Percentiles rank a stretch among this genome's conserved stretches.
These are phyloP conservation scores for Mycena galopus DNA, from an alignment of 768 basidiomycete genomes.

Conservation along the genomic window DNA sequence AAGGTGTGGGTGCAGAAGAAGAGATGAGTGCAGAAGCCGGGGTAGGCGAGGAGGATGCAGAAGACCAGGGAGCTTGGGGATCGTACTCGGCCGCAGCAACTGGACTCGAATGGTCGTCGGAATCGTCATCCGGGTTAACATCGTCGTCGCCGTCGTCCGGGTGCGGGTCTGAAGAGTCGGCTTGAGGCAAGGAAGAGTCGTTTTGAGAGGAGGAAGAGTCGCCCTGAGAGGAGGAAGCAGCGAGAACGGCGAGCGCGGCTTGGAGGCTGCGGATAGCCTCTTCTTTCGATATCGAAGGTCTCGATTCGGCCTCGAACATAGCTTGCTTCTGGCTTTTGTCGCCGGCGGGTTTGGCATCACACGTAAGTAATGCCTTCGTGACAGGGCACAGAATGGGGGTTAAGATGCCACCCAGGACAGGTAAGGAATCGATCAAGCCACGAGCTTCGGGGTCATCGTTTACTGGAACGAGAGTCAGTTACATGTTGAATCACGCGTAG, in stretches of 20 bases:
- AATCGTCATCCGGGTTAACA: background rate
- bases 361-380: background rate
- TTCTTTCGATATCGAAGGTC: background rate
- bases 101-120: background rate
- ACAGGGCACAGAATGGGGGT: background rate
- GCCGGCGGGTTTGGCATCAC: background rate
- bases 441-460: slow-evolving; percentile 13
- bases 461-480: background rate
- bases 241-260: slow-evolving; percentile 6
- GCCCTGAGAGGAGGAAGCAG: background rate
- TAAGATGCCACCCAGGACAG: background rate
- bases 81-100: slow-evolving; percentile 10
- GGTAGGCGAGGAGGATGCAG: background rate
- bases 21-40: background rate
- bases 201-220: background rate
- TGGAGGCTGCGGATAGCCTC: slow-evolving; percentile 10
- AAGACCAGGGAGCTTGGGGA: slow-evolving; percentile 5
- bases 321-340: slow-evolving; percentile 22
- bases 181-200: background rate
- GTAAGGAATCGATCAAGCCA: slow-evolving; percentile 2
- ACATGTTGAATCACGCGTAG: background rate
- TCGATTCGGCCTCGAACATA: slow-evolving; percentile 15
- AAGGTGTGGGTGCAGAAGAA: slow-evolving; percentile 5
- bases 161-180: background rate
- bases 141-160: slow-evolving; percentile 9